phyloP scores from a whole-genome alignment of 2,329 filamentous ascomycete species.

The Calonectria pseudoturangicola region DNA sequence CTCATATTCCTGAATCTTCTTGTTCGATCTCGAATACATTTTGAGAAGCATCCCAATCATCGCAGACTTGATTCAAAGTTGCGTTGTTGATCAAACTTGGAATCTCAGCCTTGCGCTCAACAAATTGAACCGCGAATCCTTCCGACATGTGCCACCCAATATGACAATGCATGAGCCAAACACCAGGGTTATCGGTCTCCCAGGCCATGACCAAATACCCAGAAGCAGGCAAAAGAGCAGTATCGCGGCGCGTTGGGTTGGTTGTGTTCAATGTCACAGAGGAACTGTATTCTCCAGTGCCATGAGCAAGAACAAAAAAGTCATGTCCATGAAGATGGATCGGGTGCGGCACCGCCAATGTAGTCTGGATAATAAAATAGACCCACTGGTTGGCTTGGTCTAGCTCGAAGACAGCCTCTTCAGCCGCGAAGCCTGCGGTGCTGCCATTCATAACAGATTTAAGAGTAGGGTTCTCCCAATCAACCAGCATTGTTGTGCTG shows the following conservation, averaged over 20 bases:
- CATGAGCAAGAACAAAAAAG: not conserved
- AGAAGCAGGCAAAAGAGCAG: not conserved
- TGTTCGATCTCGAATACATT: not conserved
- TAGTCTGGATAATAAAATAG: not conserved
- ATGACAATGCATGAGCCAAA: constrained; percentile 1
- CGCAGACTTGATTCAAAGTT: not conserved
- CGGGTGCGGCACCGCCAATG: not conserved
- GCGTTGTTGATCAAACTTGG: not conserved
- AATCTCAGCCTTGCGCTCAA: not conserved
- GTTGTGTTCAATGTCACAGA: not conserved
- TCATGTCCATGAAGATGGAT: not conserved
- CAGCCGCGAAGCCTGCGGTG: not conserved
- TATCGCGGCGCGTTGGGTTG: not conserved
- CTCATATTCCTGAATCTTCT: not conserved
- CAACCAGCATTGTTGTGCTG: not conserved
- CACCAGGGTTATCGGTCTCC: constrained; percentile 1
- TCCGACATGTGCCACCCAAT: constrained; percentile 2
- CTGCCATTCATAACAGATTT: not conserved
- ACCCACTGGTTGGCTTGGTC: not conserved
- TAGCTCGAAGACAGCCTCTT: not conserved
- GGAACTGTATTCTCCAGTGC: not conserved
- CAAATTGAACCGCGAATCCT: not conserved
- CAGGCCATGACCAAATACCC: not conserved
- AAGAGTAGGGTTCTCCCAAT: constrained; percentile 1
- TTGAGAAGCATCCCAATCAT: not conserved